Conservation (phyloP, 192 early-diverging fungal genomes). For the Coemansia sp. region DNA sequence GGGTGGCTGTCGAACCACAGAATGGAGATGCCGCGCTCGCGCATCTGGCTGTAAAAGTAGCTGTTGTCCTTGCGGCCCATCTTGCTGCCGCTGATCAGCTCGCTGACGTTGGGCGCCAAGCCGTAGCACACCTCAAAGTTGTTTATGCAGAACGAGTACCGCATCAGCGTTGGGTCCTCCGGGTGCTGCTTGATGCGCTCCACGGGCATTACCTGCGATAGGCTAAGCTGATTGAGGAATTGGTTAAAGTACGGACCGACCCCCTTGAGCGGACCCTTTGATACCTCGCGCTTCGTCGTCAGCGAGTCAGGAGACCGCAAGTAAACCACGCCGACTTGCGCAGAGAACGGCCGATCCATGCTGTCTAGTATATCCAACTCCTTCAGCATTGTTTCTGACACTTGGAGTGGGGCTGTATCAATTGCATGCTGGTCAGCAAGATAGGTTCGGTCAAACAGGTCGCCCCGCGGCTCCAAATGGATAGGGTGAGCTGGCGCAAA, state of each 20-base stretch:
- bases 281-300: constrained; percentile 14
- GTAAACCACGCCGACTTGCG: constrained; percentile 36
- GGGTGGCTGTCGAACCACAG: constrained; percentile 43
- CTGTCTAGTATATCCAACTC: constrained; percentile 39
- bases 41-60: constrained; percentile 23
- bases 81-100: constrained; percentile 27
- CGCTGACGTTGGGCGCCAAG: constrained; percentile 48
- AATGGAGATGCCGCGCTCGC: constrained; percentile 34
- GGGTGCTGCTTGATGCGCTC: constrained; percentile 22
- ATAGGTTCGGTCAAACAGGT: constrained; percentile 16
- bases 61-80: constrained; percentile 27
- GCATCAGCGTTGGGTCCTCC: constrained; percentile 17
- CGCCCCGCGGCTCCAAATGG: constrained; percentile 6
- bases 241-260: constrained; percentile 31
- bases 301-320: constrained; percentile 38
- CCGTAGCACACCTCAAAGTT: constrained; percentile 40
- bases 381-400: constrained; percentile 20
- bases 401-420: constrained; percentile 12
- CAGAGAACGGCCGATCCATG: constrained; percentile 32
- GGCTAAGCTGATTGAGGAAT: constrained; percentile 26
- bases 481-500: constrained; percentile 11
- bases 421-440: constrained; percentile 8
- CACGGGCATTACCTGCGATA: neutral
- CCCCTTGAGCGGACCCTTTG: constrained; percentile 37
- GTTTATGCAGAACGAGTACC: constrained; percentile 26